Evolutionary conservation across 306 rosid genomes (phyloP).

Genomic region (Benincasa hispida): DNA sequence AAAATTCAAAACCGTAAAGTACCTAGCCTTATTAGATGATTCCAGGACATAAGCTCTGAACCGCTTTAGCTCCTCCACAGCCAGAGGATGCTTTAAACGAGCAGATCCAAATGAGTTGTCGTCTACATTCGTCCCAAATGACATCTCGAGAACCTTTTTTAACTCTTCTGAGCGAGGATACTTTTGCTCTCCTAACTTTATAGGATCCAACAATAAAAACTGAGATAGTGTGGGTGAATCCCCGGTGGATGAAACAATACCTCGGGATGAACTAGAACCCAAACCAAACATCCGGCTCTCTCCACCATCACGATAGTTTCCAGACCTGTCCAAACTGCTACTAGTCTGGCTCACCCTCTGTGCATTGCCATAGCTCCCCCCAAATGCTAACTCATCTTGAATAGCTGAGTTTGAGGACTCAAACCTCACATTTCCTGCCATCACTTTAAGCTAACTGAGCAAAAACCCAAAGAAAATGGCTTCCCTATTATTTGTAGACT

Average conservation of each 20-base stretch:
- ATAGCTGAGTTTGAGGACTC: conserved; percentile 35
- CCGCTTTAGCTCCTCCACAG: conserved; percentile 50
- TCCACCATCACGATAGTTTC: conserved; percentile 42
- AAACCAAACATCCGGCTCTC: conserved; percentile 36
- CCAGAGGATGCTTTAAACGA: conserved; percentile 45
- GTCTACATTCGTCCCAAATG: conserved; percentile 44
- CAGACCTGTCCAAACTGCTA: conserved; percentile 46
- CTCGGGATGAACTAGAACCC: conserved; percentile 32
- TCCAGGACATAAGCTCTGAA: conserved; percentile 45
- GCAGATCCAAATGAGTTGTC: conserved; percentile 51
- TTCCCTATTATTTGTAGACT: conserved; percentile 13
- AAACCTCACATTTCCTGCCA: conserved; percentile 62
- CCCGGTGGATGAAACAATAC: conserved; percentile 29
- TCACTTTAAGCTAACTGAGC: conserved; percentile 28
- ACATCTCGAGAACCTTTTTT: conserved; percentile 43
- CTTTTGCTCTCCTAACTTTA: conserved; percentile 39
- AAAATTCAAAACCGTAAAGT: not conserved
- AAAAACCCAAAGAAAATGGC: conserved; percentile 8
- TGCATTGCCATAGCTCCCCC: conserved; percentile 37
- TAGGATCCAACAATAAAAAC: conserved; percentile 45
- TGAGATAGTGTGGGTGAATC: conserved; percentile 38
- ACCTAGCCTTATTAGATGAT: conserved; percentile 63
- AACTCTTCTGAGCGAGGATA: conserved; percentile 38
- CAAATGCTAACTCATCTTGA: conserved; percentile 34
- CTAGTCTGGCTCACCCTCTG: conserved; percentile 32